Conservation (phyloP, 2,329 filamentous ascomycete species). For the Elsinoe fawcettii region DNA sequence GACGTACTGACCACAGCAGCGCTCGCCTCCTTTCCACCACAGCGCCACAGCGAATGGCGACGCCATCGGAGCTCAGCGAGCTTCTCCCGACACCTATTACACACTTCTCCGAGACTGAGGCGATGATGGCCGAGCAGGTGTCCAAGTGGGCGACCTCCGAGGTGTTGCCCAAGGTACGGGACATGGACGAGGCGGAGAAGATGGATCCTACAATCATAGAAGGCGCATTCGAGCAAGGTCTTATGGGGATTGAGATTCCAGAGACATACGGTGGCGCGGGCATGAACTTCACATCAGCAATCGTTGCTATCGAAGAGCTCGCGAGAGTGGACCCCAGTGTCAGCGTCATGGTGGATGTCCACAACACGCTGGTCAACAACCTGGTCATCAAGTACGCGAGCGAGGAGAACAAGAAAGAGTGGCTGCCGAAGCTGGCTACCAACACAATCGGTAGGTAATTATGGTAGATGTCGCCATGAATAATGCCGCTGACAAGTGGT, state of each 20-base stretch:
- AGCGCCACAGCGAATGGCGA: slow-evolving; percentile 29
- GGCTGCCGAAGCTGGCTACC: slow-evolving; percentile 82
- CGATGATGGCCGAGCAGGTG: slow-evolving; percentile 81
- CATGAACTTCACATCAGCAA: slow-evolving; percentile 97
- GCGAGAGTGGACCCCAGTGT: slow-evolving; percentile 91
- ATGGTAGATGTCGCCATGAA: slow-evolving; percentile 20
- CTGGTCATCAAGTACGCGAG: slow-evolving; percentile 80
- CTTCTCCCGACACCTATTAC: slow-evolving; percentile 87
- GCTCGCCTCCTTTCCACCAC: slow-evolving; percentile 38
- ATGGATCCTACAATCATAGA: slow-evolving; percentile 88
- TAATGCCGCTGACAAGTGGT: background rate
- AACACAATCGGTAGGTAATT: slow-evolving; percentile 59
- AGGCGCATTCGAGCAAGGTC: slow-evolving; percentile 90
- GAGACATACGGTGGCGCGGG: slow-evolving; percentile 94
- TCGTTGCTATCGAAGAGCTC: slow-evolving; percentile 94
- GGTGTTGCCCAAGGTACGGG: slow-evolving; percentile 81
- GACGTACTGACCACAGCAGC: slow-evolving; percentile 8
- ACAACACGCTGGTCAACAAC: slow-evolving; percentile 97
- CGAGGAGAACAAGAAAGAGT: slow-evolving; percentile 69
- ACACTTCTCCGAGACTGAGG: slow-evolving; percentile 82
- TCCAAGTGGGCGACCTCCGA: slow-evolving; percentile 84
- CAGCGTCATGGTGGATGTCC: slow-evolving; percentile 89
- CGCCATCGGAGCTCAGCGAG: slow-evolving; percentile 55
- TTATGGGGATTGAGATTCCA: slow-evolving; percentile 96
- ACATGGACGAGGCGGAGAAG: slow-evolving; percentile 93